phyloP scores from a whole-genome alignment of 192 early-diverging fungal species.

The Spizellomyces sp. region DNA sequence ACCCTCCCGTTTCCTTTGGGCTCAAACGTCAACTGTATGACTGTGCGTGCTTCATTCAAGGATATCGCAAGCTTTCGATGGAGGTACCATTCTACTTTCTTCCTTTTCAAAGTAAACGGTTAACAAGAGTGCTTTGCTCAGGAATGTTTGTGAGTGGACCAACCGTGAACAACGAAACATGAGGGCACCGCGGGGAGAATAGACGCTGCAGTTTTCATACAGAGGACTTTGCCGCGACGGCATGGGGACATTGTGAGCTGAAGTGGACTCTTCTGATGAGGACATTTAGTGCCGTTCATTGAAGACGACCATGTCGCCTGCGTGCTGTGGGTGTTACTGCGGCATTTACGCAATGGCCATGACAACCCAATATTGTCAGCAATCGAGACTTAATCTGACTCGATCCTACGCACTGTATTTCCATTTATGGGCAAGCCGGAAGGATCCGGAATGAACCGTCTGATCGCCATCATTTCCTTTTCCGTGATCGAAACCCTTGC shows the following conservation, averaged over 20 bases:
- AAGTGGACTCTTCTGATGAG: no score
- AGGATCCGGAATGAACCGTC: no score
- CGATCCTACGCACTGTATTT: no score
- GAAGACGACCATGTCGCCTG: no score
- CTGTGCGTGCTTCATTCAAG: neutral
- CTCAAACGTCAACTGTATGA: slow-evolving; percentile 24
- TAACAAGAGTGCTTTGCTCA: neutral
- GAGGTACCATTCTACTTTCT: slow-evolving; percentile 35
- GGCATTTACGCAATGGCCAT: no score
- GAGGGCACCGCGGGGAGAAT: slow-evolving; percentile 3
- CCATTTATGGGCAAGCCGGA: no score
- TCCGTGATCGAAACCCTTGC: no score
- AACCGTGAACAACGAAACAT: slow-evolving; percentile 24
- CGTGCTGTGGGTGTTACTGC: no score
- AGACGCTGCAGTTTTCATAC: slow-evolving; percentile 30
- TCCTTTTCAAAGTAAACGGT: slow-evolving; percentile 5
- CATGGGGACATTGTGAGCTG: neutral
- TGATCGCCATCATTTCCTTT: no score
- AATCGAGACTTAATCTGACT: no score
- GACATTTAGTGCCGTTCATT: no score
- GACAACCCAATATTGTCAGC: no score
- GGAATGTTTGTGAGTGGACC: neutral
- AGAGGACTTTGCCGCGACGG: slow-evolving; percentile 11
- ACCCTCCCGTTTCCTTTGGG: slow-evolving; percentile 18
- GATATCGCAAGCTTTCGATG: slow-evolving; percentile 1